Evolutionary conservation across 257 asterid species (phyloP).

Genomic region (Agastache rugosa): DNA sequence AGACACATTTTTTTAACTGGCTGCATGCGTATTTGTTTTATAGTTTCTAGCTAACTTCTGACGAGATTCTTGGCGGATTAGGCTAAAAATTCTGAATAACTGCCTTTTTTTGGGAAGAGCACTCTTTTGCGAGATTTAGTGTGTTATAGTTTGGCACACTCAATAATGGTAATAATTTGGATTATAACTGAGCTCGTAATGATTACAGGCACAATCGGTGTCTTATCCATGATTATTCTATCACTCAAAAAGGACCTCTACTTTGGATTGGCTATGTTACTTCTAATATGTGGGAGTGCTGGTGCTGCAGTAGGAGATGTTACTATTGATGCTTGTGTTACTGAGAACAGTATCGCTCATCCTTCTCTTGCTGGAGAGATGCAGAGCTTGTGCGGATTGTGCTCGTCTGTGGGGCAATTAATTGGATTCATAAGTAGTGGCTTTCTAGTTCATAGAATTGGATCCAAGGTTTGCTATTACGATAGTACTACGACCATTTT

Average conservation of each 20-base stretch:
- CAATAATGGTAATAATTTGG: background rate
- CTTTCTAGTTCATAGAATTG: slow-evolving; percentile 69
- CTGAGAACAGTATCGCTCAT: slow-evolving; percentile 79
- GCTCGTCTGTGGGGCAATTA: slow-evolving; percentile 83
- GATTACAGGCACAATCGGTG: slow-evolving; percentile 57
- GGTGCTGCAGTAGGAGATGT: slow-evolving; percentile 93
- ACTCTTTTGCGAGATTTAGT: background rate
- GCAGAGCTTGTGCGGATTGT: slow-evolving; percentile 88
- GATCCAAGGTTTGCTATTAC: slow-evolving; percentile 62
- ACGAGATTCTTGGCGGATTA: slow-evolving; percentile 17
- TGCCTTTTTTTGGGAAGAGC: background rate
- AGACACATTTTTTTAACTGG: background rate
- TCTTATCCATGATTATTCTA: slow-evolving; percentile 53
- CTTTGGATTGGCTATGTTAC: slow-evolving; percentile 69
- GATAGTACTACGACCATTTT: slow-evolving; percentile 1
- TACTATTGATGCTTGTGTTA: slow-evolving; percentile 93
- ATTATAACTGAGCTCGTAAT: slow-evolving; percentile 30
- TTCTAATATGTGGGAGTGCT: slow-evolving; percentile 77
- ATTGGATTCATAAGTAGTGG: slow-evolving; percentile 79
- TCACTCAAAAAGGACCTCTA: slow-evolving; percentile 56
- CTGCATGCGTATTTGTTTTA: background rate
- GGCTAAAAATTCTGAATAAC: slow-evolving; percentile 3
- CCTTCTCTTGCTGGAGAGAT: slow-evolving; percentile 93
- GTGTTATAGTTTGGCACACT: background rate
- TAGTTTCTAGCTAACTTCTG: background rate